phyloP scores from a whole-genome alignment of 192 early-diverging fungal species.

The Coemansia sp. region DNA sequence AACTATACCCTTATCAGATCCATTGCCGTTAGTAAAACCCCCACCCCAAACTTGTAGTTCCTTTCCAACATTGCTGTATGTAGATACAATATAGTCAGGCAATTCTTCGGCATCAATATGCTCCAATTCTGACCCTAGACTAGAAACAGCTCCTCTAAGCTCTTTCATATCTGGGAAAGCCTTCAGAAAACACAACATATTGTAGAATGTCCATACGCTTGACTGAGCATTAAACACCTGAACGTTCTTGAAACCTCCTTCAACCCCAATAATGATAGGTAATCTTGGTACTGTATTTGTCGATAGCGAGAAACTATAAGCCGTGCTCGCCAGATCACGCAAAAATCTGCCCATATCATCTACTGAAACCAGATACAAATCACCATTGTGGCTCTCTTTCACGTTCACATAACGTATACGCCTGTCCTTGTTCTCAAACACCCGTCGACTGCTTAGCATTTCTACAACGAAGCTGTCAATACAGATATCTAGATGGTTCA shows the following conservation, averaged over 20 bases:
- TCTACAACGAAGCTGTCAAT: neutral
- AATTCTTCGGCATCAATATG: neutral
- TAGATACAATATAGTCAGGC: neutral
- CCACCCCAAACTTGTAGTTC: neutral
- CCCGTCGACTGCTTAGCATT: neutral
- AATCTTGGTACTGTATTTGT: no score
- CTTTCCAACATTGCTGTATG: neutral
- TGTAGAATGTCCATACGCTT: neutral
- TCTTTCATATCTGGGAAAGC: neutral
- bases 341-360: neutral
- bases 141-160: neutral
- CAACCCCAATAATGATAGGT: neutral
- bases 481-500: neutral
- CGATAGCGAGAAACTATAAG: no score
- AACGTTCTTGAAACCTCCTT: neutral
- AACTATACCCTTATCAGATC: neutral
- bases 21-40: neutral
- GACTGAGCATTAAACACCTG: neutral
- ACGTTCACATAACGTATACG: neutral
- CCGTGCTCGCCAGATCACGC: no score
- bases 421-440: neutral
- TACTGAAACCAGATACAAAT: neutral
- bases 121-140: neutral
- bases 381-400: no score
- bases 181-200: neutral